These are phyloP conservation scores for Phlebiopsis flavidoalba DNA, from an alignment of 768 basidiomycete species.

Conservation along the genomic window DNA sequence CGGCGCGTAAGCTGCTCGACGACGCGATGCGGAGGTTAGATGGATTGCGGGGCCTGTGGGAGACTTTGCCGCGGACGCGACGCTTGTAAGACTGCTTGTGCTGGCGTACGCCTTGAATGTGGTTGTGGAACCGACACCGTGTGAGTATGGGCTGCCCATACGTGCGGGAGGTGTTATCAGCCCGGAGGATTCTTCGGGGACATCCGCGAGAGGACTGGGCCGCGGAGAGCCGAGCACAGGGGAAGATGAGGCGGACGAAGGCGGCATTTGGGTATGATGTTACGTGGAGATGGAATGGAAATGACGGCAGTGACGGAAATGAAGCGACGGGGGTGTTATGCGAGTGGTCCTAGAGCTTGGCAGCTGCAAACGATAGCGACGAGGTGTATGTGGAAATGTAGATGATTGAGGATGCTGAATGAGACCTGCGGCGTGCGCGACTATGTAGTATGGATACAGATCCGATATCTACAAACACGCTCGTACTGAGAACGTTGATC, in stretches of 20 bases:
- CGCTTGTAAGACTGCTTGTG: conserved; percentile 25
- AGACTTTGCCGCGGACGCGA: conserved; percentile 17
- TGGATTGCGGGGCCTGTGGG: conserved; percentile 20
- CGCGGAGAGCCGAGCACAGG: conserved; percentile 19
- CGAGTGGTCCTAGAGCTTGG: too few relatives aligned
- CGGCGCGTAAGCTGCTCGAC: background rate
- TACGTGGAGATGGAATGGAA: background rate
- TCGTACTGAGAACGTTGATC: too few relatives aligned
- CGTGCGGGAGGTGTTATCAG: conserved; percentile 5
- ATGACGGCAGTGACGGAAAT: background rate
- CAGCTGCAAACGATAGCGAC: too few relatives aligned
- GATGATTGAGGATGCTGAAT: too few relatives aligned
- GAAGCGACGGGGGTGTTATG: background rate
- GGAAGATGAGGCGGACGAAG: background rate
- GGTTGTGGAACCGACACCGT: conserved; percentile 30
- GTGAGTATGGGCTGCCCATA: conserved; percentile 26
- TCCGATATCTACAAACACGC: too few relatives aligned
- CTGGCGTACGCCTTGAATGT: conserved; percentile 29
- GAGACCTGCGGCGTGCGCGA: too few relatives aligned
- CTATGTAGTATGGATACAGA: too few relatives aligned
- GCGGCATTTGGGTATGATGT: background rate
- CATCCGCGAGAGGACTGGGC: conserved; percentile 21
- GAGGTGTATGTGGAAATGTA: too few relatives aligned
- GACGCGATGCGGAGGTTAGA: conserved; percentile 10
- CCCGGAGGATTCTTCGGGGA: conserved; percentile 26